Base-by-base conservation (phyloP, 345 rosid genomes). In the Corymbia maculata region DNA sequence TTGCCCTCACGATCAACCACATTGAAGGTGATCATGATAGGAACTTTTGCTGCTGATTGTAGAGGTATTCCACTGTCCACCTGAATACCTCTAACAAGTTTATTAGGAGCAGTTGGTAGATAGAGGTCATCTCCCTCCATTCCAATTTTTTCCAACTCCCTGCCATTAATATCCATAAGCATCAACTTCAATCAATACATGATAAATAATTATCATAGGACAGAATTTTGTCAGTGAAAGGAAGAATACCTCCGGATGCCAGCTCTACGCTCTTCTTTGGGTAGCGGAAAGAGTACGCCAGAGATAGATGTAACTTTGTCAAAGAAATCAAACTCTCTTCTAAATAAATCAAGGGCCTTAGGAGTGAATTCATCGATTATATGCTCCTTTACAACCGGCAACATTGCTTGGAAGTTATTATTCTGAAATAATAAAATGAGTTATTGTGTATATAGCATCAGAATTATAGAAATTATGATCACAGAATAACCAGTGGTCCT, bases 31-130 rank as follows among this genome's bases (percentile, higher is more conserved):
- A 97, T 95, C 98, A 98, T 94, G 64, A 98, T 97, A 89, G 99
- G 99, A 90, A 98, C 99, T 92, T 98, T 98, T 52, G 99, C 99
- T 9, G 99, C 99, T 28, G 99, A 98, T 79, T 98, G 99, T 85
- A 98, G 93, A 22, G 99, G 99, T 94, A 98, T 98, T 89, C 99
- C 99, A 92, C 99, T 98, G 91, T 97, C 98, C 86, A 94, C 95
- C 55, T 88, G 95, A 79, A 98, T 96, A 87, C 98, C 98, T 92
- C 95, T 94, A 53, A 98, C 99, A 91, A 98, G 96, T 93, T 95
- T 97, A 90, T 66, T 94, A n/a, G 96, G 94, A 88, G 99, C 99
- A 24, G 99, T 98, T 57, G 99, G 99, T 88, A 98, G 91, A 93
- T 98, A 98, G 50, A 98, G 98, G 87, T 98, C 98, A 13, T 96